Evolutionary conservation across 2,329 filamentous ascomycete species (phyloP).

Genomic region (Claviceps quebecensis): DNA sequence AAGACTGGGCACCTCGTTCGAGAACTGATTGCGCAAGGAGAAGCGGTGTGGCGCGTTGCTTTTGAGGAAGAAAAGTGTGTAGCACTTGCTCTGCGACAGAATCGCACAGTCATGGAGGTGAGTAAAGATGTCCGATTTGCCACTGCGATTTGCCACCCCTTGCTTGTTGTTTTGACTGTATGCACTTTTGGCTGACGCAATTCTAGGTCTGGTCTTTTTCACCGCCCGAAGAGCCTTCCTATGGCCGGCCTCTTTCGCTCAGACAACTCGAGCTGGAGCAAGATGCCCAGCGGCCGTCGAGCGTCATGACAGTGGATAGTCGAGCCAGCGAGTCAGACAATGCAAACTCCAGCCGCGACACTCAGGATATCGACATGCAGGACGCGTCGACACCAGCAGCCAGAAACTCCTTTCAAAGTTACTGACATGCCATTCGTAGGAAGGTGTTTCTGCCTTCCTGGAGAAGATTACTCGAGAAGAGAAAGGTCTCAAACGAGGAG

Average conservation of each 20-base stretch:
- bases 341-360: slow-evolving; percentile 19
- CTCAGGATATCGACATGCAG: slow-evolving; percentile 40
- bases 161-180: neutral
- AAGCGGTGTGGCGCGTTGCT: slow-evolving; percentile 93
- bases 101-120: slow-evolving; percentile 95
- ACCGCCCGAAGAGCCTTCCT: slow-evolving; percentile 57
- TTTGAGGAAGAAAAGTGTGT: slow-evolving; percentile 98
- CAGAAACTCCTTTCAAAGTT: neutral
- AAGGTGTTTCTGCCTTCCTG: too few relatives aligned
- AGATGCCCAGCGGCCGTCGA: slow-evolving; percentile 33
- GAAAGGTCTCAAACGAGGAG: neutral
- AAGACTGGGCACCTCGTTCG: slow-evolving; percentile 82
- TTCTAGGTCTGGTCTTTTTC: slow-evolving; percentile 85
- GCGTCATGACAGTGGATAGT: slow-evolving; percentile 34
- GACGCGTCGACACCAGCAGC: slow-evolving; percentile 43
- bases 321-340: slow-evolving; percentile 18
- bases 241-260: slow-evolving; percentile 37
- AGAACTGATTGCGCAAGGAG: slow-evolving; percentile 79
- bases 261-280: slow-evolving; percentile 33
- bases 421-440: too few relatives aligned
- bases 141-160: neutral
- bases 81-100: slow-evolving; percentile 74
- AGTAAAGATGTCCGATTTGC: slow-evolving; percentile 17
- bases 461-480: too few relatives aligned
- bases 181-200: slow-evolving; percentile 5